phyloP scores from a whole-genome alignment of 768 basidiomycete genomes.

The Royoungia palumana region DNA sequence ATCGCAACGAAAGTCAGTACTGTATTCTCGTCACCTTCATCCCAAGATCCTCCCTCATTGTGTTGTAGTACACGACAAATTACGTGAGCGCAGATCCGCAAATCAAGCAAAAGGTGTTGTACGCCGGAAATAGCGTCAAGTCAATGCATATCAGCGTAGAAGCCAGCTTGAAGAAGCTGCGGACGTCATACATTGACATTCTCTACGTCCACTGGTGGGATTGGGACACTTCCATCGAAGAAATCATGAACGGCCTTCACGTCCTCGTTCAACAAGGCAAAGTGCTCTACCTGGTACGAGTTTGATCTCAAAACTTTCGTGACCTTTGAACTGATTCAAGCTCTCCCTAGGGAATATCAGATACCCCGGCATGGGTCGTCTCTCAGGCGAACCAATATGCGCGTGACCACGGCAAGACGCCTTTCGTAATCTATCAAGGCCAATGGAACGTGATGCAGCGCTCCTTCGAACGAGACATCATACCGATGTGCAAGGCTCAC shows the following conservation, averaged over 20 bases:
- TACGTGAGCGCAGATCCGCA: conserved; percentile 12
- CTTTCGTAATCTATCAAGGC: conserved; percentile 55
- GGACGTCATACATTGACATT: conserved; percentile 59
- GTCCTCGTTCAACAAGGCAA: conserved; percentile 42
- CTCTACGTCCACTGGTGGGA: conserved; percentile 53
- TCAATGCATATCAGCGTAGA: conserved; percentile 32
- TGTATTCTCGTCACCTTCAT: not conserved
- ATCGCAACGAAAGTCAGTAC: conserved; percentile 42
- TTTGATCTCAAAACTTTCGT: too few species aligned
- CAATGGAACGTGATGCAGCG: conserved; percentile 42
- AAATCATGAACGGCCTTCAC: conserved; percentile 46
- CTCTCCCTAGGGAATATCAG: conserved; percentile 35
- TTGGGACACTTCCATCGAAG: conserved; percentile 42
- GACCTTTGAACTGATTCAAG: not conserved
- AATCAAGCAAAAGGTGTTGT: conserved; percentile 26
- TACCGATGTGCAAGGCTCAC: conserved; percentile 35
- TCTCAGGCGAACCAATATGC: conserved; percentile 50
- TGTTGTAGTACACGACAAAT: conserved; percentile 20
- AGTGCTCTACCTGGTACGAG: conserved; percentile 39
- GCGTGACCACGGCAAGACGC: conserved; percentile 43
- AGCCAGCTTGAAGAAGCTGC: conserved; percentile 46
- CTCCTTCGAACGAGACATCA: conserved; percentile 52
- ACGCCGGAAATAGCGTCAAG: conserved; percentile 38
- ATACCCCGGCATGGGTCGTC: conserved; percentile 51
- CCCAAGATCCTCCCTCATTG: not conserved